Evolutionary conservation across 768 basidiomycete genomes (phyloP).

Genomic region (Termitomyces titanicus): DNA sequence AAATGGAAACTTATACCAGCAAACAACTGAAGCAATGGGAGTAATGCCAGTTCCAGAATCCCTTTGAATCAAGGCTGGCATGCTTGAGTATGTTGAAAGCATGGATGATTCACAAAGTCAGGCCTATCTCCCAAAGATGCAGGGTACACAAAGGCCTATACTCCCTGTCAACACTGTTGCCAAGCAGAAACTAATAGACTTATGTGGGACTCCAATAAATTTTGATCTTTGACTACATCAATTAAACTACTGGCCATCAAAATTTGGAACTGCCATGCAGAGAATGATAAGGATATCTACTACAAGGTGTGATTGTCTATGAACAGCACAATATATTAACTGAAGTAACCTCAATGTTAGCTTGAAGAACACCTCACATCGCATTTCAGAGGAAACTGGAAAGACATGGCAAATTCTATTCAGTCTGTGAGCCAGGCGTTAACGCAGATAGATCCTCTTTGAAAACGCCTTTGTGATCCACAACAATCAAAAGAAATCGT

Average conservation of each 20-base stretch:
- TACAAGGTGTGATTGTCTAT: not conserved
- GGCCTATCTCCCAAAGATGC: constrained; percentile 7
- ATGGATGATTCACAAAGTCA: not conserved
- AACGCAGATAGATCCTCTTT: not conserved
- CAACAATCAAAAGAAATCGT: not conserved
- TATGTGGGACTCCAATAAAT: constrained; percentile 11
- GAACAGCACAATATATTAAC: no score
- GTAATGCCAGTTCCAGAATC: not conserved
- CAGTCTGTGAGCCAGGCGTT: not conserved
- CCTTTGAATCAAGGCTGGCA: not conserved
- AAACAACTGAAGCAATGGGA: not conserved
- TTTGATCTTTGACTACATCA: not conserved
- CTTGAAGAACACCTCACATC: not conserved
- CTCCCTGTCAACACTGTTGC: constrained; percentile 20
- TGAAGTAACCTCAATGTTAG: not conserved
- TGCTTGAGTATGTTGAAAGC: not conserved
- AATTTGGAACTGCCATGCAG: not conserved
- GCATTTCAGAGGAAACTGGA: not conserved
- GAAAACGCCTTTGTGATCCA: not conserved
- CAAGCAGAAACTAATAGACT: constrained; percentile 15
- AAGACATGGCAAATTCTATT: not conserved
- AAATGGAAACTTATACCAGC: constrained; percentile 11
- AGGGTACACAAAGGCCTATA: constrained; percentile 20
- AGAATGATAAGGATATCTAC: not conserved
- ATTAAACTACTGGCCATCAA: not conserved